Evolutionary conservation across 2,329 filamentous ascomycete genomes (phyloP).

Genomic region (Cytospora chrysosperma): DNA sequence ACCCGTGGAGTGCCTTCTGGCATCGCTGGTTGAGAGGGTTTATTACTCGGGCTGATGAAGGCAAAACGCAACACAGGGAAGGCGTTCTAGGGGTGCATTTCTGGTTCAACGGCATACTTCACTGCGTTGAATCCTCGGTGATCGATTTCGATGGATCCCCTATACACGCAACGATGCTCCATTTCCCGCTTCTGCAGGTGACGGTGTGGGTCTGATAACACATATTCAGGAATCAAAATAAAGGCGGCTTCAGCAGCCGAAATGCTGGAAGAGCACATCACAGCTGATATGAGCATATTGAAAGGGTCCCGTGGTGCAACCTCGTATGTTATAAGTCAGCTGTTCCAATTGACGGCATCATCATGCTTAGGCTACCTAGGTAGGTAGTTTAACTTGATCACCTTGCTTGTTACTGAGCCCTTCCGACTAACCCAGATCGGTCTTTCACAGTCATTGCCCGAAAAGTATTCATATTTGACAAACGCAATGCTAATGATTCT

Average conservation of each 20-base stretch:
- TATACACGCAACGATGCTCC: neutral
- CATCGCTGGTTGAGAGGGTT: neutral
- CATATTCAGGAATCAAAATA: neutral
- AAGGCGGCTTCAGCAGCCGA: neutral
- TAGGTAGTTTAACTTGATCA: no score
- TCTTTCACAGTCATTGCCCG: neutral
- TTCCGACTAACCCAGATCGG: neutral
- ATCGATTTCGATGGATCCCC: neutral
- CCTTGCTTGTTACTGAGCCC: neutral
- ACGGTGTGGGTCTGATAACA: neutral
- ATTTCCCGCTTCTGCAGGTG: neutral
- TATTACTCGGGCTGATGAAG: neutral
- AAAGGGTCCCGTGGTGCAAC: neutral
- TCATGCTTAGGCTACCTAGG: no score
- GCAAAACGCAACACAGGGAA: slow-evolving; percentile 7
- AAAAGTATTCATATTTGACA: neutral
- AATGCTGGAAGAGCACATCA: neutral
- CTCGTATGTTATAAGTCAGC: neutral
- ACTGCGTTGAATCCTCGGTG: slow-evolving; percentile 31
- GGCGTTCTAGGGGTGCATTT: slow-evolving; percentile 12
- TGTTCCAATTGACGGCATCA: neutral
- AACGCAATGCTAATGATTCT: neutral
- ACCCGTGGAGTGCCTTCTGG: neutral
- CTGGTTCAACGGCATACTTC: neutral
- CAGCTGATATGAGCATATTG: no score